Evolutionary conservation across 768 basidiomycete species (phyloP).

Genomic region (Auricularia heimuer): DNA sequence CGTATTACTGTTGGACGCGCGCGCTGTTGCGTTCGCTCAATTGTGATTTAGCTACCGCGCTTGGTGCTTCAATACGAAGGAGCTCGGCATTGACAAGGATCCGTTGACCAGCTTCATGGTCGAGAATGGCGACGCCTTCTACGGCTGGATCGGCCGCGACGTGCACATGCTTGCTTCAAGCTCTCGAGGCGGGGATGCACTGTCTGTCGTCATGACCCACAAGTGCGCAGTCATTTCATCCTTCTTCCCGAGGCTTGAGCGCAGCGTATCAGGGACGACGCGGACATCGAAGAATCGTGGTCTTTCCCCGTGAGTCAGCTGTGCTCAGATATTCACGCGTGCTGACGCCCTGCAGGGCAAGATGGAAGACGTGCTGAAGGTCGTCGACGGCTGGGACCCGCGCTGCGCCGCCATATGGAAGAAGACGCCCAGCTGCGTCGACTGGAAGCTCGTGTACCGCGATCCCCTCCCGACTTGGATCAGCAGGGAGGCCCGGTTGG

Average conservation of each 20-base stretch:
- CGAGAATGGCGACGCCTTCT: slow-evolving; percentile 10
- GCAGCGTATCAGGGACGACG: slow-evolving; percentile 10
- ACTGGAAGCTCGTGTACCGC: slow-evolving; percentile 20
- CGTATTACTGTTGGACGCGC: too few species aligned
- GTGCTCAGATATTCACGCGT: background rate
- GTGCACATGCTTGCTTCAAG: slow-evolving; percentile 16
- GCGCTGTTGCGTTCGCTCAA: too few species aligned
- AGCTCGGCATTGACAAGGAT: slow-evolving; percentile 14
- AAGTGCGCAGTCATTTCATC: slow-evolving; percentile 6
- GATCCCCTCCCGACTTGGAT: slow-evolving; percentile 19
- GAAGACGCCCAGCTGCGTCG: slow-evolving; percentile 16
- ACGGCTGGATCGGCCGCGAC: slow-evolving; percentile 16
- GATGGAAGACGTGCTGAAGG: slow-evolving; percentile 15
- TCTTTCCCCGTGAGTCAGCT: slow-evolving; percentile 11
- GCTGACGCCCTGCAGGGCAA: slow-evolving; percentile 4
- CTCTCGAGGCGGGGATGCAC: slow-evolving; percentile 10
- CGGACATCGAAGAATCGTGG: slow-evolving; percentile 15
- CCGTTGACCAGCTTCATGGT: slow-evolving; percentile 12
- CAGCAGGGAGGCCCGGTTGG: slow-evolving; percentile 14
- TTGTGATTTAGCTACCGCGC: slow-evolving; percentile 7
- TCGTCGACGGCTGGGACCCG: slow-evolving; percentile 19
- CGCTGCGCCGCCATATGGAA: slow-evolving; percentile 16
- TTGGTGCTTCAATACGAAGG: slow-evolving; percentile 14
- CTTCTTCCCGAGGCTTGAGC: background rate
- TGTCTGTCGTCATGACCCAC: slow-evolving; percentile 18